Evolutionary conservation across 768 basidiomycete genomes (phyloP), one percentile per base, ranked within the genome.

Genomic region (Pisolithus tinctorius): DNA sequence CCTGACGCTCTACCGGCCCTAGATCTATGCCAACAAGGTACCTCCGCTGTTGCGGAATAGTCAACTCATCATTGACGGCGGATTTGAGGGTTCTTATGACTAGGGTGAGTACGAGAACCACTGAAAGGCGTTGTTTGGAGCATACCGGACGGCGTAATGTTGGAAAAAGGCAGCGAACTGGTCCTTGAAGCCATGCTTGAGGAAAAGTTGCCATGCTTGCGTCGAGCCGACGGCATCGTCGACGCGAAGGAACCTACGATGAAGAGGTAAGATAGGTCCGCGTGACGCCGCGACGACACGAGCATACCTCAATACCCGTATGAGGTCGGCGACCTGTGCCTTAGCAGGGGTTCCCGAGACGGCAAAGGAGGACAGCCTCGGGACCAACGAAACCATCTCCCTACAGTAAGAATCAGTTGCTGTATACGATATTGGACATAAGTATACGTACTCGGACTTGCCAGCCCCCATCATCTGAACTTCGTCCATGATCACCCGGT

Each of bases 401-500:
- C 90, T 92, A 55, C 1, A 51, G 25, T 10, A 27, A 25, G 30
- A 11, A 29, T 53, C 39, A 56, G 45, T 17, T 30, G 42, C 17
- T 29, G 25, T 26, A 23, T n/a, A 49, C 25, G 23, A 27, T 13
- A 23, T 17, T 34, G 3, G 47, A 51, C 3, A 39, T 20, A 14
- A 31, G 17, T 27, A 31, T 4, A 78, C 84, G 58, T 61, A 90
- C 87, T 89, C 87, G 2, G 84, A 76, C 63, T 81, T 82, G 11
- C 83, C 86, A n/a, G 84, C 84, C 17, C 88, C 88, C 14, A 83
- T 86, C 80, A 92, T 88, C 69, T 93, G 92, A 6, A 94, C 93
- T 67, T 96, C 93, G 59, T 96, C 93, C 93, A 96, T 96, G 51
- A 93, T 80, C 9, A 95, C 88, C 31, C 92, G 69, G 65, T 85